These are phyloP conservation scores for Papiliotrema fonsecae DNA, from an alignment of 1,284 basidiomycete genomes.

Conservation along the genomic window DNA sequence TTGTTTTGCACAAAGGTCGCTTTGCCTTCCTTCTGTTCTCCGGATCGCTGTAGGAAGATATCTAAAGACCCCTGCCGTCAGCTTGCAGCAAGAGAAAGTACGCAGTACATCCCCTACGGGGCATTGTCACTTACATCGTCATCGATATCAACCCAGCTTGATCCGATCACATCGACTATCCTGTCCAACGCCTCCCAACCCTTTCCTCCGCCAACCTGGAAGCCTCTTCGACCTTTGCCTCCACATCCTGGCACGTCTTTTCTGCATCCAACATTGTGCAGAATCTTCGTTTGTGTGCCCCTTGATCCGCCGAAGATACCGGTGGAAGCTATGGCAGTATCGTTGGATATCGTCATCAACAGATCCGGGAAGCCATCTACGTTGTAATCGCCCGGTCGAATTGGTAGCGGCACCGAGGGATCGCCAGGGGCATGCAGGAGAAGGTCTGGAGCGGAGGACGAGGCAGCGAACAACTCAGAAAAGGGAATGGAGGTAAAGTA, in stretches of 20 bases:
- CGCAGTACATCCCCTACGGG: not conserved
- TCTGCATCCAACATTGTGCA: conserved; percentile 69
- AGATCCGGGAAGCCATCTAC: conserved; percentile 94
- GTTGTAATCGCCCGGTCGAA: conserved; percentile 85
- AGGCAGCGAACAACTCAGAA: conserved; percentile 56
- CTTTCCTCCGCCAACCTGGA: conserved; percentile 64
- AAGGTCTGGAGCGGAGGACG: conserved; percentile 50
- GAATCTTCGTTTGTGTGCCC: conserved; percentile 55
- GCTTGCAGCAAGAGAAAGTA: not conserved
- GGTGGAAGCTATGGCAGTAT: conserved; percentile 33
- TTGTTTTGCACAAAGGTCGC: conserved; percentile 92
- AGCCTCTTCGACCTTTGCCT: conserved; percentile 51
- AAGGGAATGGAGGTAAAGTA: conserved; percentile 65
- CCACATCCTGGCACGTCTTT: conserved; percentile 36
- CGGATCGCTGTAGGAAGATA: conserved; percentile 80
- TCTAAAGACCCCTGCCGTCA: conserved; percentile 76
- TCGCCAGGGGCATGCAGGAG: conserved; percentile 56
- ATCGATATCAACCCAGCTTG: conserved; percentile 85
- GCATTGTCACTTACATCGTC: conserved; percentile 70
- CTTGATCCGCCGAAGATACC: conserved; percentile 48
- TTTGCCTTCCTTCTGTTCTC: conserved; percentile 51
- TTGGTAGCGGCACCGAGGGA: conserved; percentile 66
- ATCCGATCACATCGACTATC: conserved; percentile 72
- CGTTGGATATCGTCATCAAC: conserved; percentile 59
- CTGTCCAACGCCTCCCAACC: conserved; percentile 56